Conservation (phyloP, 768 basidiomycete genomes). For the Tricholoma sp. region DNA sequence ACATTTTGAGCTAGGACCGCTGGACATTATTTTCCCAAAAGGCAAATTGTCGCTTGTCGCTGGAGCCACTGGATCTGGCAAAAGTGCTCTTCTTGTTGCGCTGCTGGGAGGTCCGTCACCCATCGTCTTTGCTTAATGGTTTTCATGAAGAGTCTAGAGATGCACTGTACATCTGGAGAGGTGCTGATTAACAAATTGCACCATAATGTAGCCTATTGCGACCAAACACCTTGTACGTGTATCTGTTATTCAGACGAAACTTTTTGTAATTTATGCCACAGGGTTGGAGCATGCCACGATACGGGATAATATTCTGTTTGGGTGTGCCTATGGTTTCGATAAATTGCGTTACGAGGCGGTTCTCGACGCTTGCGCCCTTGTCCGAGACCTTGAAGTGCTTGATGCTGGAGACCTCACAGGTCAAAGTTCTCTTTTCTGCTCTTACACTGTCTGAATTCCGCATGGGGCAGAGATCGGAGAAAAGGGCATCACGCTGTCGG, state of each 20-base stretch:
- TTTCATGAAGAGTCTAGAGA: slow-evolving; percentile 34
- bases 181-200: slow-evolving; percentile 52
- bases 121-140: slow-evolving; percentile 4
- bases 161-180: slow-evolving; percentile 49
- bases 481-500: slow-evolving; percentile 71
- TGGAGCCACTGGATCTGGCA: slow-evolving; percentile 67
- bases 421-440: slow-evolving; percentile 17
- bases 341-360: slow-evolving; percentile 59
- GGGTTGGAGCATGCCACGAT: slow-evolving; percentile 83
- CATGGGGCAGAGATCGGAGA: slow-evolving; percentile 62
- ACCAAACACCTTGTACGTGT: slow-evolving; percentile 56
- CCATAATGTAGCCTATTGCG: slow-evolving; percentile 65
- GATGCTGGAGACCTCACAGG: slow-evolving; percentile 78
- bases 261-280: slow-evolving; percentile 24
- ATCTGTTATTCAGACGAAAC: neutral
- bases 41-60: slow-evolving; percentile 55
- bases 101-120: slow-evolving; percentile 54
- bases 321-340: slow-evolving; percentile 52
- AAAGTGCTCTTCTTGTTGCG: slow-evolving; percentile 57
- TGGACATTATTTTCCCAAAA: slow-evolving; percentile 53
- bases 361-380: slow-evolving; percentile 69
- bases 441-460: neutral
- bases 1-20: slow-evolving; percentile 51
- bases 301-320: slow-evolving; percentile 77
- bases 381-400: slow-evolving; percentile 65